phyloP scores from a whole-genome alignment of 306 rosid species.

The Vigna hirtella region DNA sequence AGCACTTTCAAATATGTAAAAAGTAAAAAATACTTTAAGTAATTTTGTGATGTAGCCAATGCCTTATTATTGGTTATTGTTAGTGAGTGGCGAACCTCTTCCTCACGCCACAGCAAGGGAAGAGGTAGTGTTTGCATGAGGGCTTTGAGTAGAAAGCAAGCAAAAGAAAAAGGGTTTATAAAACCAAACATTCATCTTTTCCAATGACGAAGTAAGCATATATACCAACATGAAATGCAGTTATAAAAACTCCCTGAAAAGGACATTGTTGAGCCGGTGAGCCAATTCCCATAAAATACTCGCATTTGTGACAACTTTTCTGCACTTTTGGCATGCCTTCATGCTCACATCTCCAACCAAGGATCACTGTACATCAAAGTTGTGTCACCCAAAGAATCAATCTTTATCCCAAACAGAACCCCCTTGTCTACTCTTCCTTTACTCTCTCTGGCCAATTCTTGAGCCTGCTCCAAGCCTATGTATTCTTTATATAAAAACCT shows the following conservation, averaged over 20 bases:
- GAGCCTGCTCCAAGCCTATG: conserved; percentile 32
- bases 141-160: conserved; percentile 88
- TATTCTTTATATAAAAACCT: conserved; percentile 47
- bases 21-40: no score
- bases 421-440: conserved; percentile 51
- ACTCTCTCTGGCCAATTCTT: conserved; percentile 32
- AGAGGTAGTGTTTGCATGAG: conserved; percentile 39
- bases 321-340: conserved; percentile 56
- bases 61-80: conserved; percentile 10
- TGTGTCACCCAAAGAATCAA: conserved; percentile 68
- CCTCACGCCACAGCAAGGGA: conserved; percentile 51
- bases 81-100: conserved; percentile 44
- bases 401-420: conserved; percentile 70
- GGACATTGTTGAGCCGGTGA: conserved; percentile 45
- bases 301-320: conserved; percentile 49
- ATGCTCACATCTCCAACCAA: conserved; percentile 52
- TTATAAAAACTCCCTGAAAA: conserved; percentile 39
- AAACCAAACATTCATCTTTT: conserved; percentile 60
- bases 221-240: conserved; percentile 60
- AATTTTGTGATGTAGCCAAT: conserved; percentile 1
- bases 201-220: conserved; percentile 82
- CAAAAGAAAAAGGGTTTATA: conserved; percentile 60
- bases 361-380: conserved; percentile 57
- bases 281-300: conserved; percentile 55
- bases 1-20: no score